Conservation (phyloP, 371 early-diverging fungal species). For the Conidiobolus coronatus region DNA sequence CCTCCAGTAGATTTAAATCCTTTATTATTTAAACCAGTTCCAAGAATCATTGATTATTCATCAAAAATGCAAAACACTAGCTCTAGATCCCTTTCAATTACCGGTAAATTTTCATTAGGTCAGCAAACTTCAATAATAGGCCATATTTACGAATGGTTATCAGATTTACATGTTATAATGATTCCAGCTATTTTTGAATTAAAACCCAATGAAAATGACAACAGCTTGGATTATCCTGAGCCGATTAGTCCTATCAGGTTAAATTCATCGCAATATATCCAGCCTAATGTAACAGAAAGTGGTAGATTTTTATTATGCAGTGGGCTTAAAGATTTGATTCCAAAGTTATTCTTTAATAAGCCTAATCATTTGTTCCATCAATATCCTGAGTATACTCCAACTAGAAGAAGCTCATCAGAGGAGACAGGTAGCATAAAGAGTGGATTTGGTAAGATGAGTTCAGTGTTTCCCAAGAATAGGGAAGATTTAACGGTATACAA, state of each 20-base stretch:
- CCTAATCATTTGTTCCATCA: constrained; percentile 16
- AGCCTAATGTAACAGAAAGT: constrained; percentile 4
- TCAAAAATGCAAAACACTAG: not conserved
- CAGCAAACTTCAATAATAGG: not conserved
- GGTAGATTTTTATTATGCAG: constrained; percentile 20
- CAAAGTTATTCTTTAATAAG: constrained; percentile 12
- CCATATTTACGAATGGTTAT: constrained; percentile 14
- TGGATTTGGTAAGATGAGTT: constrained; percentile 4
- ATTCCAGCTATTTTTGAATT: constrained; percentile 14
- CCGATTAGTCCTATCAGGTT: not conserved
- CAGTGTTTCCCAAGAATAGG: constrained; percentile 8
- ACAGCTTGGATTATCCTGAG: not conserved
- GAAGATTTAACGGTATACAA: constrained; percentile 16
- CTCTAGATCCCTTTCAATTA: not conserved
- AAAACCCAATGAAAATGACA: constrained; percentile 7
- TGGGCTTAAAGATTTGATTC: constrained; percentile 24
- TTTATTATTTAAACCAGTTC: not conserved
- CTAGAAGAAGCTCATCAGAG: constrained; percentile 17
- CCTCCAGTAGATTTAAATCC: not conserved
- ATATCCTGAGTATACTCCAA: constrained; percentile 17
- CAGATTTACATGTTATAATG: constrained; percentile 13
- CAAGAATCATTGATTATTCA: not conserved
- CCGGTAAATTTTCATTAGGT: not conserved
- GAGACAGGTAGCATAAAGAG: constrained; percentile 12
- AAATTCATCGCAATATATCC: not conserved